Evolutionary conservation across 176 grass and related monocot genomes (phyloP), one percentile per base, ranked within the genome.

Genomic region (Musa itinerans): DNA sequence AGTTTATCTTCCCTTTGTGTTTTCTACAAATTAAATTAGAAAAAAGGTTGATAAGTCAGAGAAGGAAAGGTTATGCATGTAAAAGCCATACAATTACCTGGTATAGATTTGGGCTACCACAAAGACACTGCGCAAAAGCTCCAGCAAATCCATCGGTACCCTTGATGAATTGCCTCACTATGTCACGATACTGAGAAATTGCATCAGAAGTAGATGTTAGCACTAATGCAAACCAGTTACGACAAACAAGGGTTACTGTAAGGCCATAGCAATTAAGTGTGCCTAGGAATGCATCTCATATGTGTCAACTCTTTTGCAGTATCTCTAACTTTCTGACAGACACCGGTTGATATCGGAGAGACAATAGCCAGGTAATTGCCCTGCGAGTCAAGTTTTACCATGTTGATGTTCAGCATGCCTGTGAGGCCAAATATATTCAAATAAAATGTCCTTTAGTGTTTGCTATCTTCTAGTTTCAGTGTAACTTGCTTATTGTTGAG

Each of bases 151-250:
- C 90, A 80, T 98, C 83, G 9, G 95, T 98, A 29, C 95, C 95
- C 87, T 98, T 98, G 69, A 98, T 93, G 64, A 98, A 98, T 67
- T 98, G 95, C 53, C 95, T 88, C 58, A 93, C 90, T 63, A 77
- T 86, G 73, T 98, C 95, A 52, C 90, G 90, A 83, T 93, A 98
- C 95, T 98, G 84, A 65, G n/a, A 50, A 61, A 58, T 83, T 72
- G 24, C 81, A 82, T 13, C 62, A 79, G 55, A 53, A 76, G 13
- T 77, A 61, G 29, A 79, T 76, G 59, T 76, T 52, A 79, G 17
- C 53, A 27, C 19, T 51, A 20, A 74, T 55, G 3, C 14, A 10
- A 10, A 68, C 16, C 26, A 20, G 58, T 22, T n/a, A 62, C n/a
- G 1, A 20, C 8, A 70, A 70, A 70, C 17, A 70, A 51, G 68